Evolutionary conservation across 2,329 filamentous ascomycete genomes (phyloP), one percentile per base, ranked within the genome.

Genomic region (Neonectria magnoliae): DNA sequence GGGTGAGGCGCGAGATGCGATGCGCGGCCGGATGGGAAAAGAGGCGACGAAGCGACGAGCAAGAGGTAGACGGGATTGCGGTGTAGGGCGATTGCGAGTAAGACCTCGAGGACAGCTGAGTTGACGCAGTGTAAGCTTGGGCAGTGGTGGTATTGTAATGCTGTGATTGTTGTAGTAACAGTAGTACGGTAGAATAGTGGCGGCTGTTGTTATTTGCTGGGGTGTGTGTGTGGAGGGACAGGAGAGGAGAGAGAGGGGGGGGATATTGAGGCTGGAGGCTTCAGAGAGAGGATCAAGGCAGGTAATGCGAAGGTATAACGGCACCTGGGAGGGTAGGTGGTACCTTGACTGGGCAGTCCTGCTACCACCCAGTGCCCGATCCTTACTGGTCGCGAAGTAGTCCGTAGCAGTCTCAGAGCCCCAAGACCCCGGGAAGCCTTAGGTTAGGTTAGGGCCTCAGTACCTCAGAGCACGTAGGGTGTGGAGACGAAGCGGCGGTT

Each of bases 211-310:
- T 69, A 68, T 69, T 50, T 31, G 47, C 47, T 50, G 27, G 27
- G 10, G 18, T 33, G 29, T 63, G 70, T 63, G 68, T 67, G 69
- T 71, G 66, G 57, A 33, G 31, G 33, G 48, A 61, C 62, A 64
- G 60, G 57, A 67, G 2, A 47, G 62, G 52, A 62, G 54, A 55
- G 56, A 22, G 42, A 56, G 38, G 45, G 36, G 50, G 48, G 59
- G 53, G 60, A 48, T 65, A 50, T 55, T 61, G 62, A 60, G 53
- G 60, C 68, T 61, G 64, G 60, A 66, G 62, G 55, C 52, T 41
- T 54, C 60, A 47, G 55, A 51, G 52, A 62, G 60, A 57, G 65
- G 60, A 67, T 63, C 48, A 64, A 60, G 62, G 70, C 56, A 57
- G 59, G 64, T 59, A 65, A 52, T 54, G 60, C 60, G 55, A 59